Conservation (phyloP, 257 asterid genomes). For the Datura wrightii region DNA sequence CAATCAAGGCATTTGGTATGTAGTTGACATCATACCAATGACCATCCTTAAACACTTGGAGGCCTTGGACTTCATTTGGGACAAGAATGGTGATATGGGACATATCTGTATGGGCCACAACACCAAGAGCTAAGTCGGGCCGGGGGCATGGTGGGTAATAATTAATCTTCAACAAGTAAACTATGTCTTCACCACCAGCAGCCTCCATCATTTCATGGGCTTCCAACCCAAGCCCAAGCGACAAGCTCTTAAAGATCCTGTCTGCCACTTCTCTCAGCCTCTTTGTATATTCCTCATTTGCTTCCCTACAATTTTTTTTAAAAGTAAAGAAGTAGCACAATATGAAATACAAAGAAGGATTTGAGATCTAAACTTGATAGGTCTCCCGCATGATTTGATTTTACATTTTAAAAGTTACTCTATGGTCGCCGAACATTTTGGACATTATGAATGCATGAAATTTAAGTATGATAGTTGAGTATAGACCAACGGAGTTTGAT, state of each 20-base stretch:
- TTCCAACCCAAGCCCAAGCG: constrained; percentile 69
- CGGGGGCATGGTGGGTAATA: constrained; percentile 93
- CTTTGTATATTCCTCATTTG: constrained; percentile 61
- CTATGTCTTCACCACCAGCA: constrained; percentile 64
- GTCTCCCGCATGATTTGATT: too few relatives aligned
- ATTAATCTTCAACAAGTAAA: constrained; percentile 70
- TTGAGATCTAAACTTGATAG: too few relatives aligned
- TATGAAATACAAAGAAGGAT: too few relatives aligned
- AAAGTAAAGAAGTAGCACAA: too few relatives aligned
- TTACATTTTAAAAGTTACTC: too few relatives aligned
- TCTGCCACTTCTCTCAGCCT: constrained; percentile 56
- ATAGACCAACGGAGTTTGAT: too few relatives aligned
- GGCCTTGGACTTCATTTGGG: constrained; percentile 86
- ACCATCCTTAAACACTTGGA: constrained; percentile 71
- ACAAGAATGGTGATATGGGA: constrained; percentile 71
- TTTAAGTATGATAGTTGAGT: too few relatives aligned
- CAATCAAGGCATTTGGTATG: constrained; percentile 78
- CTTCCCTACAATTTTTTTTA: constrained; percentile 49
- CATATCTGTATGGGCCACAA: constrained; percentile 93
- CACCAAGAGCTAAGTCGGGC: constrained; percentile 88
- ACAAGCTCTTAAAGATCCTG: constrained; percentile 53
- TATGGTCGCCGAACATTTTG: too few relatives aligned
- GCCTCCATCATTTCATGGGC: constrained; percentile 56
- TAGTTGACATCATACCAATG: constrained; percentile 82
- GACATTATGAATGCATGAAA: too few relatives aligned